These are phyloP conservation scores for Wallacemonas rigidus DNA, from an alignment of 208 protist species.

Conservation along the genomic window DNA sequence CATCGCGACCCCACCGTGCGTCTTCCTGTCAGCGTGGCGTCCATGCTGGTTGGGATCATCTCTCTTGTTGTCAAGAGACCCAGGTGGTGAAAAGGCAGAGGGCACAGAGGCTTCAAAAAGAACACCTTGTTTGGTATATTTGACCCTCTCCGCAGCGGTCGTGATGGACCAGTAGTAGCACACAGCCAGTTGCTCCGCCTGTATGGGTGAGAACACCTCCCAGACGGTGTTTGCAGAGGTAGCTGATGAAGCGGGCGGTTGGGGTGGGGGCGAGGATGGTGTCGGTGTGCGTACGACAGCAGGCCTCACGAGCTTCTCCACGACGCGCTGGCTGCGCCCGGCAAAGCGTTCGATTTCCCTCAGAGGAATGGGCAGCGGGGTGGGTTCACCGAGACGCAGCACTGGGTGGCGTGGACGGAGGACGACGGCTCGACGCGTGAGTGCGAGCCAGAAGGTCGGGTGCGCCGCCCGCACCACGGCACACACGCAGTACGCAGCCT, in stretches of 20 bases:
- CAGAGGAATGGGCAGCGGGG: slow-evolving; percentile 39
- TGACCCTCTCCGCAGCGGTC: slow-evolving; percentile 22
- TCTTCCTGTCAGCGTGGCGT: no score
- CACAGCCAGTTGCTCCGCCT: slow-evolving; percentile 43
- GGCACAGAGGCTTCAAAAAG: slow-evolving; percentile 1
- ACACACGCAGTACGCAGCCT: slow-evolving; percentile 72
- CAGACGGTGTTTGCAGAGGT: background rate
- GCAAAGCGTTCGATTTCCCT: slow-evolving; percentile 58
- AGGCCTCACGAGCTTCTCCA: slow-evolving; percentile 16
- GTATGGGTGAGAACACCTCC: slow-evolving; percentile 14
- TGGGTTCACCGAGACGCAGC: slow-evolving; percentile 44
- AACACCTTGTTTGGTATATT: slow-evolving; percentile 6
- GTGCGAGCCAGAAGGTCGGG: slow-evolving; percentile 44
- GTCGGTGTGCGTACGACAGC: background rate
- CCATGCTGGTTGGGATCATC: no score
- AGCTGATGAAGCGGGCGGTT: background rate
- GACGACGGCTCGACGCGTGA: slow-evolving; percentile 40
- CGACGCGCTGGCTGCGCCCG: slow-evolving; percentile 43
- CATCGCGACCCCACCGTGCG: no score
- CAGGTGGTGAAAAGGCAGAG: background rate
- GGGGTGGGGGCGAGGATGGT: background rate
- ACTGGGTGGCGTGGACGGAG: slow-evolving; percentile 48
- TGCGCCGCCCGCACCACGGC: slow-evolving; percentile 43
- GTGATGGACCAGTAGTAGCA: slow-evolving; percentile 48
- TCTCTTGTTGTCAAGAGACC: no score